Evolutionary conservation across 208 protist genomes (phyloP).

Genomic region (Crithidia bombi): DNA sequence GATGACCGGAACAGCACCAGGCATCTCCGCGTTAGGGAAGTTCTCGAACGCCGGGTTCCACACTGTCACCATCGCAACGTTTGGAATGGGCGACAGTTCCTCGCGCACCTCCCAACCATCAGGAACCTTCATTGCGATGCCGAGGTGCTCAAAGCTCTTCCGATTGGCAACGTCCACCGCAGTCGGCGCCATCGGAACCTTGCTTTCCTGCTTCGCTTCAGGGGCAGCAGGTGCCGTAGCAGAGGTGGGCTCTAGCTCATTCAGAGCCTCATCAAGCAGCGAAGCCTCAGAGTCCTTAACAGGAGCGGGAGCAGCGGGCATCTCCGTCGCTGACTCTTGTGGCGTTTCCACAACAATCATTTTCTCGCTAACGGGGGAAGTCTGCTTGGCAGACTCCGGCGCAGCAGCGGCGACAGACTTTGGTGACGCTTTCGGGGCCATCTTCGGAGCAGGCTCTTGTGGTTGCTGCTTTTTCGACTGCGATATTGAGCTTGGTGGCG

Average conservation of each 20-base stretch:
- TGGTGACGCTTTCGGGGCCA: too few relatives aligned
- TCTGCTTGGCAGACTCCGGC: neutral
- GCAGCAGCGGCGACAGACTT: neutral
- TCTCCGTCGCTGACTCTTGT: neutral
- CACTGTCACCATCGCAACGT: constrained; percentile 81
- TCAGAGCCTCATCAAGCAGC: constrained; percentile 35
- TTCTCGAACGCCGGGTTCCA: constrained; percentile 69
- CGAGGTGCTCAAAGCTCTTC: constrained; percentile 45
- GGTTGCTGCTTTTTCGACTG: constrained; percentile 26
- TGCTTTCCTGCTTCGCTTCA: constrained; percentile 1
- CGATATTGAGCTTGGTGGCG: constrained; percentile 7
- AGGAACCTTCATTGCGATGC: constrained; percentile 58
- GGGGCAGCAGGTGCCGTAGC: constrained; percentile 5
- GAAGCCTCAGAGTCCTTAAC: constrained; percentile 12
- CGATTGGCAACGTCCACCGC: constrained; percentile 14
- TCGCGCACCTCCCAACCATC: constrained; percentile 68
- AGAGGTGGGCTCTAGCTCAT: constrained; percentile 22
- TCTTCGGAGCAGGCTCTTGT: too few relatives aligned
- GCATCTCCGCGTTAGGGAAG: constrained; percentile 40
- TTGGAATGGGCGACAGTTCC: constrained; percentile 76
- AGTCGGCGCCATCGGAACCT: neutral
- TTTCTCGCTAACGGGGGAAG: neutral
- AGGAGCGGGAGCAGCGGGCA: neutral
- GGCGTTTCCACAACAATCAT: neutral
- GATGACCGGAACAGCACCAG: constrained; percentile 65